These are phyloP conservation scores for Cytidiella melzeri DNA, from an alignment of 768 basidiomycete genomes.

Conservation along the genomic window DNA sequence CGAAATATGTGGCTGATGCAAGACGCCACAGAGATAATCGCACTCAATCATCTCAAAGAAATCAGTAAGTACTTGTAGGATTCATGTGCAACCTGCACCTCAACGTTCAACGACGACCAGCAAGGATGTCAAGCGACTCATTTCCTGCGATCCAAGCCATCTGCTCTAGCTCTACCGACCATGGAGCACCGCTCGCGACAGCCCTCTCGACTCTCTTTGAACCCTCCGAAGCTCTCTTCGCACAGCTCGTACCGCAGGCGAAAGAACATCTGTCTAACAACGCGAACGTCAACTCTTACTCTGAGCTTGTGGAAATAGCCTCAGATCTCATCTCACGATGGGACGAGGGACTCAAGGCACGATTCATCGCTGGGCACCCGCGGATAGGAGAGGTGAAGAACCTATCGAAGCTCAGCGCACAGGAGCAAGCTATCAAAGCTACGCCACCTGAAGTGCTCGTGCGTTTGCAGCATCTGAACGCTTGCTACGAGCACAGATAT, in stretches of 20 bases:
- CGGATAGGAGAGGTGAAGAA: slow-evolving; percentile 81
- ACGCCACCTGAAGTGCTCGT: slow-evolving; percentile 72
- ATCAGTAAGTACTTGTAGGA: not conserved
- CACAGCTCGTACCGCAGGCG: slow-evolving; percentile 50
- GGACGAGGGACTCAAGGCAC: slow-evolving; percentile 43
- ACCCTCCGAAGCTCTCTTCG: slow-evolving; percentile 51
- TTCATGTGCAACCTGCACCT: not conserved
- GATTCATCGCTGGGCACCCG: slow-evolving; percentile 81
- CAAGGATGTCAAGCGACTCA: slow-evolving; percentile 7
- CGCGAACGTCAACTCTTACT: slow-evolving; percentile 33
- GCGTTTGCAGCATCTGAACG: slow-evolving; percentile 70
- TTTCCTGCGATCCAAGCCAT: slow-evolving; percentile 17
- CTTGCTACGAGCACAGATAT: slow-evolving; percentile 66
- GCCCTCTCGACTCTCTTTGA: slow-evolving; percentile 54
- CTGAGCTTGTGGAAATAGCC: slow-evolving; percentile 49
- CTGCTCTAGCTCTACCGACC: slow-evolving; percentile 11
- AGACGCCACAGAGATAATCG: too few relatives aligned
- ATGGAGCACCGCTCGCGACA: slow-evolving; percentile 24
- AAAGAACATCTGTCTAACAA: slow-evolving; percentile 15
- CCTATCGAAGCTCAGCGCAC: slow-evolving; percentile 68
- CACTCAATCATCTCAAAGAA: not conserved
- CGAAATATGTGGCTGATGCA: too few relatives aligned
- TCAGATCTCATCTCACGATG: slow-evolving; percentile 46
- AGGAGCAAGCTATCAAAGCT: slow-evolving; percentile 62
- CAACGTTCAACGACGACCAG: not conserved